Conservation (phyloP, 495 filamentous ascomycete genomes). For the Rostrohypoxylon terebratum region DNA sequence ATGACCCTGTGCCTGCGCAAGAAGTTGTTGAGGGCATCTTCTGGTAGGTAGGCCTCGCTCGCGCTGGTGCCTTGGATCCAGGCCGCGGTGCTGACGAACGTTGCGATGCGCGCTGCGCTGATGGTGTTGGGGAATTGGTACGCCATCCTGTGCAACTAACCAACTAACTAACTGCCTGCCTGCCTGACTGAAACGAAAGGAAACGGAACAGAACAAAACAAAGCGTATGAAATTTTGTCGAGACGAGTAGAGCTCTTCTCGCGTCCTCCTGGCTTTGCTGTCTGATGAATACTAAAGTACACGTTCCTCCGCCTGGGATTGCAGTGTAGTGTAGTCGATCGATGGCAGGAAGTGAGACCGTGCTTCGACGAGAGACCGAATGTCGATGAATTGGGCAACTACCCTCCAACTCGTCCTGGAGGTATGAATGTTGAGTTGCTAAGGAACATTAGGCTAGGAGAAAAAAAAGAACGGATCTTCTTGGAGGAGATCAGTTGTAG, state of each 20-base stretch:
- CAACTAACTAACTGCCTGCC: not conserved
- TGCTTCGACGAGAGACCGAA: conserved; percentile 35
- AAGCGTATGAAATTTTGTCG: conserved; percentile 40
- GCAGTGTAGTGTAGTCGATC: conserved; percentile 28
- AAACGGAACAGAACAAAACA: not conserved
- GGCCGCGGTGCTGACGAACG: conserved; percentile 44
- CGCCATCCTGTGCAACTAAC: conserved; percentile 23
- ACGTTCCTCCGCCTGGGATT: conserved; percentile 40
- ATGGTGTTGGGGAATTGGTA: conserved; percentile 39
- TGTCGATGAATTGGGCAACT: conserved; percentile 34
- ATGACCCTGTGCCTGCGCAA: conserved; percentile 32
- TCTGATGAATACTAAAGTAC: conserved; percentile 16
- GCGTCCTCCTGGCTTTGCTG: conserved; percentile 31
- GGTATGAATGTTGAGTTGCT: conserved; percentile 41
- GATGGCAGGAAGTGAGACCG: conserved; percentile 37
- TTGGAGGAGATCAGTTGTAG: conserved; percentile 16
- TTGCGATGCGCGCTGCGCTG: conserved; percentile 44
- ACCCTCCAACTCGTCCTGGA: conserved; percentile 43
- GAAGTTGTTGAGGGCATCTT: conserved; percentile 43
- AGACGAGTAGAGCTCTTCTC: conserved; percentile 40
- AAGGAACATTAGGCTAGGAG: conserved; percentile 34
- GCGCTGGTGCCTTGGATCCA: conserved; percentile 42
- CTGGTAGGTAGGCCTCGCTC: conserved; percentile 33
- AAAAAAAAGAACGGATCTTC: conserved; percentile 13
- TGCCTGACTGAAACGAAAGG: conserved; percentile 5